These are phyloP conservation scores for Metschnikowia anglica DNA, from an alignment of 805 yeast genomes.

Conservation along the genomic window DNA sequence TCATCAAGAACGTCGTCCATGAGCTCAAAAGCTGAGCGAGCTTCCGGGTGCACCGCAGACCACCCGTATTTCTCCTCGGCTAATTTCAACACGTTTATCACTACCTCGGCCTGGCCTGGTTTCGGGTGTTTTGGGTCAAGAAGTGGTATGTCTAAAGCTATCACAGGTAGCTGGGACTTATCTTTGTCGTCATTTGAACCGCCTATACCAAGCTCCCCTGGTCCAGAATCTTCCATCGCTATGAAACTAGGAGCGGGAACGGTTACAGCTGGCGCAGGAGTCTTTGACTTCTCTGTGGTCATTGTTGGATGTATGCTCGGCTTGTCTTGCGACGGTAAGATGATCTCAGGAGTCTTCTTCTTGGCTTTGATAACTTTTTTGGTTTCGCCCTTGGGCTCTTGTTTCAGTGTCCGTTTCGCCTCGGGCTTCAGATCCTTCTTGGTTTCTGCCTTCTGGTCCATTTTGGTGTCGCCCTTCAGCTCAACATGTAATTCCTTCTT, in stretches of 20 bases:
- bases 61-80: slow-evolving; percentile 87
- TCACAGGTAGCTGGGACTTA: slow-evolving; percentile 40
- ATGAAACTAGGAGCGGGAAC: slow-evolving; percentile 23
- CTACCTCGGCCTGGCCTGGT: slow-evolving; percentile 61
- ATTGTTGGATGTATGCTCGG: slow-evolving; percentile 23
- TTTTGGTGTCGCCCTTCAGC: slow-evolving; percentile 2
- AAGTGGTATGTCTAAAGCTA: slow-evolving; percentile 56
- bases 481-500: no score
- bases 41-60: slow-evolving; percentile 65
- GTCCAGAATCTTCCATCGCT: slow-evolving; percentile 14
- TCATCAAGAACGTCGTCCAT: slow-evolving; percentile 52
- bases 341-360: slow-evolving; percentile 24
- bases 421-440: slow-evolving; percentile 14
- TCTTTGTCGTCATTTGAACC: slow-evolving; percentile 14
- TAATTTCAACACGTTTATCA: slow-evolving; percentile 66
- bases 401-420: slow-evolving; percentile 3
- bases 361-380: slow-evolving; percentile 14
- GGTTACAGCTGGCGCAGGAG: slow-evolving; percentile 2
- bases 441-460: slow-evolving; percentile 2
- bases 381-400: slow-evolving; percentile 8
- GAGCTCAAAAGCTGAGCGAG: slow-evolving; percentile 55
- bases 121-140: slow-evolving; percentile 45
- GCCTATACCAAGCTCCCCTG: slow-evolving; percentile 9
- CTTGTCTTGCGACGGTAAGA: slow-evolving; percentile 15
- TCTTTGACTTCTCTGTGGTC: slow-evolving; percentile 25